A percentile compares a stretch with the other conserved stretches of the same genome.
phyloP scores from a whole-genome alignment of 1,139 yeast genomes.

The Candida tetrigidarum region DNA sequence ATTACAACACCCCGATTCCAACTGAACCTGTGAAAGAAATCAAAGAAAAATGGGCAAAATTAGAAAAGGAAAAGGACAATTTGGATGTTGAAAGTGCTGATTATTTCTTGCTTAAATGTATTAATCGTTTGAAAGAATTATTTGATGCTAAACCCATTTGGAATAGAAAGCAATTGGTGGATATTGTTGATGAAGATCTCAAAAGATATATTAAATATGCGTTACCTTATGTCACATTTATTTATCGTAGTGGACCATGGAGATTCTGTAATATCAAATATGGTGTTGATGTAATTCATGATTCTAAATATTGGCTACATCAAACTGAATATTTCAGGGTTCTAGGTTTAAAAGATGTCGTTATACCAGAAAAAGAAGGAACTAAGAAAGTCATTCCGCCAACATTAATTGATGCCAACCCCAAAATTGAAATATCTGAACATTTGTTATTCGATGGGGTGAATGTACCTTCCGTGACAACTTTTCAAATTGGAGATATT shows the following conservation, averaged over 20 bases:
- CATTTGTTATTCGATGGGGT: slow-evolving; percentile 75
- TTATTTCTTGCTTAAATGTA: slow-evolving; percentile 45
- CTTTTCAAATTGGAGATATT: slow-evolving; percentile 84
- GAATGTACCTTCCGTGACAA: slow-evolving; percentile 66
- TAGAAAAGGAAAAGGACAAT: slow-evolving; percentile 23
- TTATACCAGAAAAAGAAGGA: slow-evolving; percentile 25
- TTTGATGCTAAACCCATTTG: slow-evolving; percentile 82
- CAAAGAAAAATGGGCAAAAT: slow-evolving; percentile 32
- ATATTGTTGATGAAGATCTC: slow-evolving; percentile 56
- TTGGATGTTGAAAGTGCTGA: slow-evolving; percentile 33
- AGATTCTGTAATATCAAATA: slow-evolving; percentile 81
- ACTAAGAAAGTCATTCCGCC: slow-evolving; percentile 10
- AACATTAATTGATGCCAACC: slow-evolving; percentile 10
- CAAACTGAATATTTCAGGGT: slow-evolving; percentile 89
- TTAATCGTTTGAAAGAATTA: slow-evolving; percentile 53
- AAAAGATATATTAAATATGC: slow-evolving; percentile 68
- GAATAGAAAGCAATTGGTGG: slow-evolving; percentile 77
- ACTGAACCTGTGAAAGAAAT: slow-evolving; percentile 40
- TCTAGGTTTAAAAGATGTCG: slow-evolving; percentile 28
- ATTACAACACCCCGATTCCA: slow-evolving; percentile 35
- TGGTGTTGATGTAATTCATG: slow-evolving; percentile 76
- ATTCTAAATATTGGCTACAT: slow-evolving; percentile 59
- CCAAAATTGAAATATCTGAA: slow-evolving; percentile 41
- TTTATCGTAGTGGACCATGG: slow-evolving; percentile 94
- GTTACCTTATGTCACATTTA: slow-evolving; percentile 79